Evolutionary conservation across 768 basidiomycete species (phyloP), one percentile per base, ranked within the genome.

Genomic region (Xerocomus potaroensis): DNA sequence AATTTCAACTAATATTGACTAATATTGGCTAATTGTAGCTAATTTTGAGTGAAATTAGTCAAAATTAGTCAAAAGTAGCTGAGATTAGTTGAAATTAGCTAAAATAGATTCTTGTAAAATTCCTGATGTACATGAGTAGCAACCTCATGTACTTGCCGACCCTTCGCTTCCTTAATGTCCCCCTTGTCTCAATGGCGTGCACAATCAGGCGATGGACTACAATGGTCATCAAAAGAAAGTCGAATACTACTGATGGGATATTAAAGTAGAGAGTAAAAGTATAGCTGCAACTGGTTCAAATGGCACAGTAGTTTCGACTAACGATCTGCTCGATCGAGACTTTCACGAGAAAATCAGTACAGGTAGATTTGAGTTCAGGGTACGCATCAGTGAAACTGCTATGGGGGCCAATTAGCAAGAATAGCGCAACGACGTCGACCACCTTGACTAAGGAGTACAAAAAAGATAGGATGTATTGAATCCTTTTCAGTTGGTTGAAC

Each of bases 71-170:
- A n/a, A n/a, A n/a, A n/a, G n/a, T n/a, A n/a, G n/a, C n/a, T n/a
- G n/a, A n/a, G n/a, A n/a, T n/a, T n/a, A n/a, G n/a, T n/a, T n/a
- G n/a, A n/a, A n/a, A n/a, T n/a, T n/a, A n/a, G n/a, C n/a, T n/a
- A n/a, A n/a, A n/a, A n/a, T n/a, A n/a, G n/a, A n/a, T n/a, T n/a
- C n/a, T n/a, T n/a, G n/a, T n/a, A n/a, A n/a, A n/a, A n/a, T n/a
- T n/a, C n/a, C n/a, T n/a, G n/a, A n/a, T n/a, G n/a, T n/a, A n/a
- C n/a, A n/a, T n/a, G n/a, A n/a, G n/a, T n/a, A 56, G 22, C 5
- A 56, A 15, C 24, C 10, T 29, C 53, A 55, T 51, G 19, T 43
- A 56, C 21, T 44, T 26, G 23, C 48, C 48, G 14, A 55, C n/a
- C 12, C 7, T 45, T 18, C 22, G 35, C 23, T 12, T 37, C 15